Base-by-base conservation (phyloP, 202 grass and related monocot species). In the Setaria italica region DNA sequence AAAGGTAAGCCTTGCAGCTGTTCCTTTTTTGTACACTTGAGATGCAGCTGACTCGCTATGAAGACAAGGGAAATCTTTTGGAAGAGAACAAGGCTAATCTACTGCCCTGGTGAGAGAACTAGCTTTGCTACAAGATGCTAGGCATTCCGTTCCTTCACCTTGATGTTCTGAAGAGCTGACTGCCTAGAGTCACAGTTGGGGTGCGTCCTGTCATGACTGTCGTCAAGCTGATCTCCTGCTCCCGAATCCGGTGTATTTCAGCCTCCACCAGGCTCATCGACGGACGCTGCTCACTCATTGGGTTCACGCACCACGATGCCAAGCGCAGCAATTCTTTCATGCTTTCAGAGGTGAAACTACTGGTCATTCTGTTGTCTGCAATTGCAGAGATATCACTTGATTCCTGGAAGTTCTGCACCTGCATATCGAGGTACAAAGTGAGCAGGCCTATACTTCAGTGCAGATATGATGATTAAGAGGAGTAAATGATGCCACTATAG, bases 151-250 rank as follows among this genome's bases (percentile, higher is more conserved):
- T 53, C 83, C 45, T 79, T 89, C 62, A 89, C 57, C 87, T 85
- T 81, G 81, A 87, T 88, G 84, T 78, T 85, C 67, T 94, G 82
- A 99, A 99, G 42, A 99, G 89, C 90, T 99, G 94, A 82, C 97
- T 99, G 41, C 97, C 94, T 70, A 99, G 91, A 76, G 97, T 94
- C 12, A 99, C 88, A 30, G 86, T 97, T 70, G 97, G 54, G 48
- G 82, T 91, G 53, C 72, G 70, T 81, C 81, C 90, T 49, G 87
- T 48, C 94, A 90, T 91, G 73, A 87, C 59, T 4, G 94, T 94
- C 0, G 97, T 99, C 72, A 91, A 69, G 20, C 87, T 89, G 79
- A 99, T 91, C 82, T 99, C 97, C 45, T 91, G 90, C 34, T 99
- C 92, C 1, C 53, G 88, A 35, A 99, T 94, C 25, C 97, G 82